Conservation (phyloP, 2,329 filamentous ascomycete species). For the Penicillium sumatraense region DNA sequence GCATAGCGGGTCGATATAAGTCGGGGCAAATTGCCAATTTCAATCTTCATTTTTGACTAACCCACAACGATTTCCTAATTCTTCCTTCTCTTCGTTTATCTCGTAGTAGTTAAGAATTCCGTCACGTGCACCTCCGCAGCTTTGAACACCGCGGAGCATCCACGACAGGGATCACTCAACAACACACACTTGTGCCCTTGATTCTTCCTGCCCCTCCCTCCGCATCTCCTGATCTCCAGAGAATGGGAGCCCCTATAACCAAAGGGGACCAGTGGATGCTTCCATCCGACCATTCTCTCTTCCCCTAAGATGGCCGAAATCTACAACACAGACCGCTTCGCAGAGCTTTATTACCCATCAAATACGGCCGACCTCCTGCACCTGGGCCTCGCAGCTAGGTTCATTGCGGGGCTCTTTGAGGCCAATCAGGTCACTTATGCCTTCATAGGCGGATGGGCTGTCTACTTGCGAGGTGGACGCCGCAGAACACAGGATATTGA, state of each 20-base stretch:
- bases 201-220: neutral
- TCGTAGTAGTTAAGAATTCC: neutral
- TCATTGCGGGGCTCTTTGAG: conserved; percentile 23
- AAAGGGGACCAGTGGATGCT: conserved; percentile 1
- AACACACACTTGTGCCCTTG: neutral
- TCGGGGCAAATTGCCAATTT: conserved; percentile 1
- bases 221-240: conserved; percentile 2
- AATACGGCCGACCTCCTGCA: conserved; percentile 25
- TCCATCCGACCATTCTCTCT: conserved; percentile 1
- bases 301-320: conserved; percentile 22
- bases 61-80: too few species aligned
- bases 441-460: conserved; percentile 26
- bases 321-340: conserved; percentile 27
- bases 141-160: neutral
- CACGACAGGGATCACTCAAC: conserved; percentile 1
- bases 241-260: conserved; percentile 10
- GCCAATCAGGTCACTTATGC: conserved; percentile 22
- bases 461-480: conserved; percentile 22
- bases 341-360: conserved; percentile 26
- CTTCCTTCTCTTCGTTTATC: too few species aligned
- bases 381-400: conserved; percentile 23
- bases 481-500: conserved; percentile 26
- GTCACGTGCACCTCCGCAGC: conserved; percentile 7
- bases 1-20: neutral
- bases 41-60: too few species aligned